Percentiles rank a stretch among this genome's conserved stretches.
phyloP scores from a whole-genome alignment of 257 asterid genomes.

The Gentiana dahurica region DNA sequence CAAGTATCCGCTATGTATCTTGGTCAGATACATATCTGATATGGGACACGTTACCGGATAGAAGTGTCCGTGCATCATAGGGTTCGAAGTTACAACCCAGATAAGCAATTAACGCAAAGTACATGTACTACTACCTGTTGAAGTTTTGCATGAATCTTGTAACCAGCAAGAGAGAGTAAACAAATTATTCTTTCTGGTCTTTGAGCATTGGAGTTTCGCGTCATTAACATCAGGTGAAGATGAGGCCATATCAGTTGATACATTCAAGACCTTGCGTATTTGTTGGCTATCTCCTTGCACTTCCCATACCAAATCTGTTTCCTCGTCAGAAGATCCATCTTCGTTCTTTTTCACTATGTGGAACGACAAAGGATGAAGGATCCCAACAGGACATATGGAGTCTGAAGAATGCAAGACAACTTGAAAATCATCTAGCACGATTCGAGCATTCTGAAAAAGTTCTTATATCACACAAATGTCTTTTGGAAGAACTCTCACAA shows the following conservation, averaged over 20 bases:
- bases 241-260: conserved; percentile 18
- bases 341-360: conserved; percentile 65
- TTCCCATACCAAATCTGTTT: conserved; percentile 46
- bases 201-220: conserved; percentile 36
- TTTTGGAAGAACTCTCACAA: not conserved
- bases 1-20: too few relatives aligned
- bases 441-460: conserved; percentile 73
- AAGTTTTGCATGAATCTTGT: conserved; percentile 43
- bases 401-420: conserved; percentile 75
- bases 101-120: conserved; percentile 4
- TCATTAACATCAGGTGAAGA: conserved; percentile 21
- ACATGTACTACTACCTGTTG: conserved; percentile 41
- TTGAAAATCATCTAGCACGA: conserved; percentile 82
- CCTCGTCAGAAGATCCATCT: conserved; percentile 28
- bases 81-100: conserved; percentile 2
- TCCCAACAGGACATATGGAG: conserved; percentile 89
- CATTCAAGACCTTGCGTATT: conserved; percentile 23
- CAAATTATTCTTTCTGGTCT: conserved; percentile 39
- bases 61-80: too few relatives aligned
- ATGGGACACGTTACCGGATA: too few relatives aligned
- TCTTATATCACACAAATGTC: conserved; percentile 16
- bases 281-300: conserved; percentile 49
- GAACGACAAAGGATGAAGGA: conserved; percentile 85
- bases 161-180: conserved; percentile 72
- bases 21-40: too few relatives aligned